Evolutionary conservation across 495 filamentous ascomycete genomes (phyloP).

Genomic region (Monascus purpureus): DNA sequence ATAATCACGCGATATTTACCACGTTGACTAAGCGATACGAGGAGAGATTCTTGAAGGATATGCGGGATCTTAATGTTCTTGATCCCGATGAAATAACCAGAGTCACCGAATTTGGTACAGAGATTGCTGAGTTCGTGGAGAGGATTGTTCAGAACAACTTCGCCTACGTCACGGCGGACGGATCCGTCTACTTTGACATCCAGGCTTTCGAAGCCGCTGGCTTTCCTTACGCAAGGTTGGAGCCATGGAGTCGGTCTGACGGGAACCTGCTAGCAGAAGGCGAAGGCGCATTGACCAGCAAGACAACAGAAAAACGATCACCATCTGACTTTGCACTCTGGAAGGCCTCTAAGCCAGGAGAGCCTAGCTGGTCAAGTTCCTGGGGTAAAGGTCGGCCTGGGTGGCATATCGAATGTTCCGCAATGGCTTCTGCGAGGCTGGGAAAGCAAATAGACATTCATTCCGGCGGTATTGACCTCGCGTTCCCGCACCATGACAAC

Average conservation of each 20-base stretch:
- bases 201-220: conserved; percentile 70
- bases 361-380: conserved; percentile 74
- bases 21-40: conserved; percentile 74
- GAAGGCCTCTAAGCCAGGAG: conserved; percentile 86
- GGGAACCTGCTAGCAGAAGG: conserved; percentile 75
- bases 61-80: conserved; percentile 74
- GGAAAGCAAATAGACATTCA: conserved; percentile 82
- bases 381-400: conserved; percentile 87
- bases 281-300: conserved; percentile 69
- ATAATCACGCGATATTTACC: conserved; percentile 65
- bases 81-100: conserved; percentile 69
- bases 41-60: conserved; percentile 67
- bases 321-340: conserved; percentile 82
- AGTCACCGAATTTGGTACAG: conserved; percentile 76
- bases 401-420: conserved; percentile 98
- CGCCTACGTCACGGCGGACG: conserved; percentile 66
- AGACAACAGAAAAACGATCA: conserved; percentile 50
- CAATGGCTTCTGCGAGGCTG: conserved; percentile 81
- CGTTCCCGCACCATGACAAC: conserved; percentile 95
- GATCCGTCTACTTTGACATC: conserved; percentile 93
- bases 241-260: conserved; percentile 78
- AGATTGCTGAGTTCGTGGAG: conserved; percentile 70
- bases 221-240: conserved; percentile 70
- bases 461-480: conserved; percentile 83
- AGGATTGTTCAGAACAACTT: conserved; percentile 72